Conservation (phyloP, 768 basidiomycete genomes). For the Rhodotorula babjevae region DNA sequence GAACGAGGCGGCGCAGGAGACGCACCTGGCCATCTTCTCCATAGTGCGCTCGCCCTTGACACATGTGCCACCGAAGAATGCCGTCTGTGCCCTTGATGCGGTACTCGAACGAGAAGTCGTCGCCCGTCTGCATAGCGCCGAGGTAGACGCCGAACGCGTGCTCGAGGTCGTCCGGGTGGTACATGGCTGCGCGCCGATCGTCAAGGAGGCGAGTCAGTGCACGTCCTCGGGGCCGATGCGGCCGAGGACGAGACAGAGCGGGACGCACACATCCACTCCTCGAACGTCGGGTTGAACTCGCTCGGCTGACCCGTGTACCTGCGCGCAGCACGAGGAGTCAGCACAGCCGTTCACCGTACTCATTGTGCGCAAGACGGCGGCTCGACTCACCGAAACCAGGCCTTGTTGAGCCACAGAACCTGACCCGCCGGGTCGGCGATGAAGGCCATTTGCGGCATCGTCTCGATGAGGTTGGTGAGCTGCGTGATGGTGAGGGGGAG, state of each 20-base stretch:
- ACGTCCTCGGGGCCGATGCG: no score
- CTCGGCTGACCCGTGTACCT: slow-evolving; percentile 12
- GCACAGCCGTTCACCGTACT: no score
- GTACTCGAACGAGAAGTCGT: slow-evolving; percentile 29
- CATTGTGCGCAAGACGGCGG: no score
- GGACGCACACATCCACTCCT: neutral
- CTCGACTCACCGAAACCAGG: slow-evolving; percentile 18
- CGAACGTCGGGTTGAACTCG: neutral
- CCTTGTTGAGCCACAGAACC: slow-evolving; percentile 15
- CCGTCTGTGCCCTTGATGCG: slow-evolving; percentile 12
- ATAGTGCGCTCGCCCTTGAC: neutral
- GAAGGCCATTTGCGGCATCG: slow-evolving; percentile 2
- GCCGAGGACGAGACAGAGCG: neutral
- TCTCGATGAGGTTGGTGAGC: neutral
- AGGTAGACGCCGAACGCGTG: slow-evolving; percentile 12
- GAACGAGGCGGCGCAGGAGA: no score
- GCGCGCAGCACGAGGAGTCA: no score
- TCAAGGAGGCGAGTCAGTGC: neutral
- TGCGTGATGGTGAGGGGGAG: neutral
- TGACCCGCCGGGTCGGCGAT: slow-evolving; percentile 6
- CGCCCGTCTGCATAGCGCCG: slow-evolving; percentile 9
- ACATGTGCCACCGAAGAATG: slow-evolving; percentile 12
- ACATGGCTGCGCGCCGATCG: neutral
- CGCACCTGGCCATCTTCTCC: neutral
- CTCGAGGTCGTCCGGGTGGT: slow-evolving; percentile 28